These are phyloP conservation scores for Termitomyces sp. DNA, from an alignment of 768 basidiomycete species.

Conservation along the genomic window DNA sequence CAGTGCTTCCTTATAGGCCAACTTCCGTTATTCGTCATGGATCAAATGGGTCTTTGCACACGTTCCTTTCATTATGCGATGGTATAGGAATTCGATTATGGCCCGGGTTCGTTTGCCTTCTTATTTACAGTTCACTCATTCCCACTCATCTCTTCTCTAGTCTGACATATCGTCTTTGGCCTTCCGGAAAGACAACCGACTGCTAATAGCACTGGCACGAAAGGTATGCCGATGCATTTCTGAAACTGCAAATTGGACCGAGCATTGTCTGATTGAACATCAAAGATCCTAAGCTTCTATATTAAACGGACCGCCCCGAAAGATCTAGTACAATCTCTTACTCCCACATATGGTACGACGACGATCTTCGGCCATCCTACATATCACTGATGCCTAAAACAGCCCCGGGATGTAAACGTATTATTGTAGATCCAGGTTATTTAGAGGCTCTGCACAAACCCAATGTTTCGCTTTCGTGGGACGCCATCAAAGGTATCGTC, in stretches of 20 bases:
- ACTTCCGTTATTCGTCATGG: constrained; percentile 36
- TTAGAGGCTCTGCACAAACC: constrained; percentile 44
- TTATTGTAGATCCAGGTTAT: constrained; percentile 57
- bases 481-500: constrained; percentile 40
- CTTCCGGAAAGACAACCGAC: constrained; percentile 35
- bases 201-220: constrained; percentile 22
- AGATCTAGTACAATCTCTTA: constrained; percentile 38
- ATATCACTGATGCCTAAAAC: not conserved
- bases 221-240: constrained; percentile 20
- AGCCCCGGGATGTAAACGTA: constrained; percentile 58
- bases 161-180: constrained; percentile 30
- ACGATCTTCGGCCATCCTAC: not conserved
- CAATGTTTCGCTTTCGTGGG: constrained; percentile 49
- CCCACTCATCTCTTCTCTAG: constrained; percentile 16
- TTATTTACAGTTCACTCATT: not conserved
- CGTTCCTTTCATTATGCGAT: constrained; percentile 43
- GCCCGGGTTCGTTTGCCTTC: constrained; percentile 28
- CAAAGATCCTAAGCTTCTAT: constrained; percentile 36
- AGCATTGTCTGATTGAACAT: not conserved
- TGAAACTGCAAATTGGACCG: not conserved
- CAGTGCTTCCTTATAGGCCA: constrained; percentile 20
- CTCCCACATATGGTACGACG: constrained; percentile 45
- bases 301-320: constrained; percentile 44
- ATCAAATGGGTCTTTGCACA: constrained; percentile 50
- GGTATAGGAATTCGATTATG: constrained; percentile 45